Evolutionary conservation across 371 early-diverging fungal genomes (phyloP).

Genomic region (Mortierella sp.): DNA sequence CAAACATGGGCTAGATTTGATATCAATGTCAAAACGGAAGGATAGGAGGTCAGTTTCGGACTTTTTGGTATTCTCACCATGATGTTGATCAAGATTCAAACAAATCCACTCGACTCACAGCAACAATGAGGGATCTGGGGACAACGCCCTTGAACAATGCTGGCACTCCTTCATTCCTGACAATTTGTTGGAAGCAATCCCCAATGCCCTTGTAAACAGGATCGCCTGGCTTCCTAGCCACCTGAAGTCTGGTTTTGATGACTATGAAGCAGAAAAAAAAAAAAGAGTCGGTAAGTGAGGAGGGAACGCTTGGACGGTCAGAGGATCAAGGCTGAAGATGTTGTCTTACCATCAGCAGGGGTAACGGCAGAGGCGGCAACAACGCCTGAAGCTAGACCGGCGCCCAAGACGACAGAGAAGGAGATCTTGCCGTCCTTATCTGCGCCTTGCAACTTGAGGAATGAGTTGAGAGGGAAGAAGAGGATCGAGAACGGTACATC

Average conservation of each 20-base stretch:
- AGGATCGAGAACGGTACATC: constrained; percentile 98
- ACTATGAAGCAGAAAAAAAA: constrained; percentile 58
- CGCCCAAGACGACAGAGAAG: constrained; percentile 82
- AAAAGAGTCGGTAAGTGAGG: too few species aligned
- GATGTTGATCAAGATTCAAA: too few species aligned
- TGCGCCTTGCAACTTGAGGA: constrained; percentile 92
- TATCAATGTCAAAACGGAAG: not conserved
- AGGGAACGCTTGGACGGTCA: too few species aligned
- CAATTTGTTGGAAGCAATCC: constrained; percentile 90
- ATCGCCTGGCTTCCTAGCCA: constrained; percentile 91
- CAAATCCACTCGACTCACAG: constrained; percentile 22
- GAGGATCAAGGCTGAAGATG: not conserved
- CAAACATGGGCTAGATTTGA: constrained; percentile 70
- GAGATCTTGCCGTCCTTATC: constrained; percentile 75
- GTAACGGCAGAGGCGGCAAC: constrained; percentile 97
- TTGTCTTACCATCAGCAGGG: constrained; percentile 81
- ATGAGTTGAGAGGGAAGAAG: constrained; percentile 96
- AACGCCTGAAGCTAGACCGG: constrained; percentile 97
- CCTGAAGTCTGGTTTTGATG: constrained; percentile 98
- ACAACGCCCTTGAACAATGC: constrained; percentile 96
- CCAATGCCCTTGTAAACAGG: constrained; percentile 86
- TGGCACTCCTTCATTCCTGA: constrained; percentile 89
- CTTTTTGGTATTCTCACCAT: too few species aligned
- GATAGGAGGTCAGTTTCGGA: too few species aligned
- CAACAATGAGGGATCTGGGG: constrained; percentile 53